A percentile compares a stretch with the other conserved stretches of the same genome.
phyloP scores from a whole-genome alignment of 129 eudicot genomes.

The Daucus carota region DH1_v3.0 NC_030385.2:30804001-30804500 shows the following conservation, averaged over 20 bases:
- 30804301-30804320: constrained; percentile 75
- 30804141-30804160: constrained; percentile 21
- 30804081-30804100: constrained; percentile 32
- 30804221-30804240: constrained; percentile 24
- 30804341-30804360: constrained; percentile 65
- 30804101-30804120: constrained; percentile 63
- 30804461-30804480: constrained; percentile 66
- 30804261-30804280: constrained; percentile 38
- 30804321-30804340: constrained; percentile 76
- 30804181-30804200: constrained; percentile 1
- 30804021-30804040: constrained; percentile 32
- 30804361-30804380: constrained; percentile 87
- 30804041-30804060: constrained; percentile 18
- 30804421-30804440: constrained; percentile 79
- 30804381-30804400: constrained; percentile 67
- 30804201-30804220: not conserved
- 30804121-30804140: constrained; percentile 41
- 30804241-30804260: constrained; percentile 36
- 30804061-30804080: constrained; percentile 32
- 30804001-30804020: constrained; percentile 20
- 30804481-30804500: constrained; percentile 64
- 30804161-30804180: constrained; percentile 28
- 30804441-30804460: constrained; percentile 83
- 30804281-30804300: constrained; percentile 75
- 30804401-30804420: constrained; percentile 73